Evolutionary conservation across 805 yeast species (phyloP).

Genomic region (Saccharomyces kudriavzevii): DNA sequence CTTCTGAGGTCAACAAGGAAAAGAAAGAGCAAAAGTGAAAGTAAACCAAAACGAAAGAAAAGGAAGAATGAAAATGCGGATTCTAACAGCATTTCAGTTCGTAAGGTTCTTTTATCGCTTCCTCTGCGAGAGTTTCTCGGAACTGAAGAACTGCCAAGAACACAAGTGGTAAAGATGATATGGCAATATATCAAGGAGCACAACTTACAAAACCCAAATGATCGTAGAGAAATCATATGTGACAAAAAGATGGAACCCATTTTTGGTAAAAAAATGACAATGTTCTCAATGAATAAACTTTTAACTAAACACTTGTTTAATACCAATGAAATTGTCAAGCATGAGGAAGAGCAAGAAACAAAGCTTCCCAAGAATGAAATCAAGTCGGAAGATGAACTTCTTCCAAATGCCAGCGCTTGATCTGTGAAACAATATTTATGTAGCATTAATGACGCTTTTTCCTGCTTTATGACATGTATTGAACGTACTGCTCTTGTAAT

Average conservation of each 20-base stretch:
- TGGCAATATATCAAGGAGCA: slow-evolving; percentile 66
- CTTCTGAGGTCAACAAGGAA: slow-evolving; percentile 6
- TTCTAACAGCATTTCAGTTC: slow-evolving; percentile 31
- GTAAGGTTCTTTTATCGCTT: slow-evolving; percentile 43
- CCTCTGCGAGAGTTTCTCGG: slow-evolving; percentile 45
- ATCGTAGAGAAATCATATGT: slow-evolving; percentile 56
- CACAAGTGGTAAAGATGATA: slow-evolving; percentile 59
- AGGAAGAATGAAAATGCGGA: slow-evolving; percentile 7
- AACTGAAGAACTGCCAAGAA: slow-evolving; percentile 43
- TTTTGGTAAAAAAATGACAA: slow-evolving; percentile 52
- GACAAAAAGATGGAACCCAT: slow-evolving; percentile 49
- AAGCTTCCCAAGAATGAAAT: neutral
- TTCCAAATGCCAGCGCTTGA: neutral
- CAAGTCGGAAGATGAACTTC: neutral
- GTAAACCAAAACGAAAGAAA: slow-evolving; percentile 4
- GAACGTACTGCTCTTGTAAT: neutral
- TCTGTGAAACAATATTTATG: neutral
- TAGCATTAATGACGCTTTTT: neutral
- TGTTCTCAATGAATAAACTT: slow-evolving; percentile 51
- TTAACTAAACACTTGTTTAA: slow-evolving; percentile 44
- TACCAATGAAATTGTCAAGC: slow-evolving; percentile 20
- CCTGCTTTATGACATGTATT: neutral
- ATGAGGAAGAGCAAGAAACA: neutral
- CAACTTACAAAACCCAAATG: slow-evolving; percentile 57
- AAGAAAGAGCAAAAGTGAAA: slow-evolving; percentile 7